phyloP scores from a whole-genome alignment of 192 early-diverging fungal genomes.

The Umbelopsis isabellina region DNA sequence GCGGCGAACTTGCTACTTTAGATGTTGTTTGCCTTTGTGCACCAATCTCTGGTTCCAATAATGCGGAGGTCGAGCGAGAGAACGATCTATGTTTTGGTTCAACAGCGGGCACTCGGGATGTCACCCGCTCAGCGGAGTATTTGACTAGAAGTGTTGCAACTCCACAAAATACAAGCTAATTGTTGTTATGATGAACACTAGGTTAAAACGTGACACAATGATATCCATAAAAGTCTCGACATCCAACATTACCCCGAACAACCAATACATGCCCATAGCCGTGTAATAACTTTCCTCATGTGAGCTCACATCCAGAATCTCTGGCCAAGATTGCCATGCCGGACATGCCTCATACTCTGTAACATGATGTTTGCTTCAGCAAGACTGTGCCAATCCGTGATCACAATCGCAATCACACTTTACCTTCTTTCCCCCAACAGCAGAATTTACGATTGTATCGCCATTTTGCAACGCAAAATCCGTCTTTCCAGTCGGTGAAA shows the following conservation, averaged over 20 bases:
- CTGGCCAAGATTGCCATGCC: slow-evolving; percentile 60
- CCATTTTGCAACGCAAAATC: slow-evolving; percentile 80
- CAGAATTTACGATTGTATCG: slow-evolving; percentile 78
- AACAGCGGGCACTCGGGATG: slow-evolving; percentile 19
- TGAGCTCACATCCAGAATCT: slow-evolving; percentile 35
- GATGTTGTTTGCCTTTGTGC: slow-evolving; percentile 41
- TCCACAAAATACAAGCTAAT: slow-evolving; percentile 4
- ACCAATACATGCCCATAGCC: slow-evolving; percentile 42
- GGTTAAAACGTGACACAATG: background rate
- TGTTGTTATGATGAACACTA: background rate
- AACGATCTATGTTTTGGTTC: background rate
- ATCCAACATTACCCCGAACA: slow-evolving; percentile 41
- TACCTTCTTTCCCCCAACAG: slow-evolving; percentile 71
- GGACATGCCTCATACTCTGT: slow-evolving; percentile 42
- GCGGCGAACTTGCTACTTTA: slow-evolving; percentile 23
- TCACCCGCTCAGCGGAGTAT: slow-evolving; percentile 47
- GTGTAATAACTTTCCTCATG: slow-evolving; percentile 26
- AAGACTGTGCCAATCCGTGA: background rate
- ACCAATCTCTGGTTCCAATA: slow-evolving; percentile 26
- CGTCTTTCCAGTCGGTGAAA: slow-evolving; percentile 82
- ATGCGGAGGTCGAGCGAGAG: background rate
- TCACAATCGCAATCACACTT: background rate
- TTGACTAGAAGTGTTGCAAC: slow-evolving; percentile 65
- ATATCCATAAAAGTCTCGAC: slow-evolving; percentile 4
- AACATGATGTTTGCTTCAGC: background rate